Base-by-base conservation (phyloP, 1,284 basidiomycete species). In the Exobasidium rhododendri region DNA sequence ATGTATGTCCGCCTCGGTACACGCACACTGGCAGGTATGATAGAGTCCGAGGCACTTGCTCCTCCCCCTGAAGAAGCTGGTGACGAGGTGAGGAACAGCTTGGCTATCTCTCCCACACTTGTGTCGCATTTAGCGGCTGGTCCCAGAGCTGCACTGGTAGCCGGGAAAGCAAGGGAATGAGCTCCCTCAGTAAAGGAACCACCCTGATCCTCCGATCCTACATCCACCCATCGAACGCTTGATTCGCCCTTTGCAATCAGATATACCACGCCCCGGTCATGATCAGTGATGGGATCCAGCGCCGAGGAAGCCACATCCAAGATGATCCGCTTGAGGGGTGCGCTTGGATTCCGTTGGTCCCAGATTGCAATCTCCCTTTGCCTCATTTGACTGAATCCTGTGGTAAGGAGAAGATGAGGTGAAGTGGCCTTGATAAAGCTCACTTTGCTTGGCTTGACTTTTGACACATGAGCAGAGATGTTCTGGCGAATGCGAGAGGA, bases 1-100 rank as follows among this genome's bases (percentile, higher is more conserved):
- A 62, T 59, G 28, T 57, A 62, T n/a, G 54, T 55, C 28, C 60
- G 20, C 20, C 60, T 58, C 4, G 60, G 60, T 20, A 62, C 49
- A 14, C 40, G 44, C 29, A 62, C 47, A 26, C 44, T 50, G 2
- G 52, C 40, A 31, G 60, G 60, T 17, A 62, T 44, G 22, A 62
- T 47, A 2, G 44, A 13, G 31, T 62, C 60, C 10, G 44, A 30
- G 13, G 52, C 31, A 20, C 43, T 47, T 22, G 43, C 57, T 3
- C 43, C 31, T 14, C 57, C 57, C 14, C 32, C 14, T 24, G 47
- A 22, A 11, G 46, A 24, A 7, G 20, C 31, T 17, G 7, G 35
- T 17, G 35, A 7, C 14, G 32, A 26, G 28, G 40, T 20, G 20
- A 58, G 20, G 24, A 17, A 26, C 29, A 58, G 40, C 30, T 35